phyloP scores from a whole-genome alignment of 2,329 filamentous ascomycete species.

The Alternaria triticina region DNA sequence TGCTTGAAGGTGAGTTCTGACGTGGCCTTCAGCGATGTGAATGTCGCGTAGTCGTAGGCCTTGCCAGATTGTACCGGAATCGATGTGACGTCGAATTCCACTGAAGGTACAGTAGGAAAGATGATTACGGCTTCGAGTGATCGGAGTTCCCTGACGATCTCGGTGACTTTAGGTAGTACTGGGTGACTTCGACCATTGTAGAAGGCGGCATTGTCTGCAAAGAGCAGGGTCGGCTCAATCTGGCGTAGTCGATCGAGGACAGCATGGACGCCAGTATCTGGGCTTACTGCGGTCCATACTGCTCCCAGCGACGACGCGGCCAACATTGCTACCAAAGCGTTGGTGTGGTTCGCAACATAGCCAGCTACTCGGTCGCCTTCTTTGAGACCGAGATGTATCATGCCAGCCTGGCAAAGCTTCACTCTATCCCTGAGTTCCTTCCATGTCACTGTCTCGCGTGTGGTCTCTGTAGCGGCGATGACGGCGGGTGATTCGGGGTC shows the following conservation, averaged over 20 bases:
- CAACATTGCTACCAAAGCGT: slow-evolving; percentile 87
- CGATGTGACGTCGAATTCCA: slow-evolving; percentile 49
- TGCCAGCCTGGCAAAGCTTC: slow-evolving; percentile 71
- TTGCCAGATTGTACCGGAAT: slow-evolving; percentile 47
- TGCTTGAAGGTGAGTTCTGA: slow-evolving; percentile 67
- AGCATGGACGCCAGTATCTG: slow-evolving; percentile 89
- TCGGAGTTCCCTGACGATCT: slow-evolving; percentile 72
- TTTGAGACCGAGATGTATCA: slow-evolving; percentile 70
- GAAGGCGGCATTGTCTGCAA: slow-evolving; percentile 84
- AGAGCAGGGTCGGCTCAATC: slow-evolving; percentile 81
- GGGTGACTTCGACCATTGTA: slow-evolving; percentile 93
- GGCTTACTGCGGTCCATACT: slow-evolving; percentile 91
- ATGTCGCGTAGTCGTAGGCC: slow-evolving; percentile 45
- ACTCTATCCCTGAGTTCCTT: slow-evolving; percentile 79
- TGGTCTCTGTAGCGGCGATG: slow-evolving; percentile 80
- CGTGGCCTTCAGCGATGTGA: slow-evolving; percentile 49
- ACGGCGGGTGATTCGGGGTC: slow-evolving; percentile 71
- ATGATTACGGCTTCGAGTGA: slow-evolving; percentile 75
- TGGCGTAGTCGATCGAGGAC: slow-evolving; percentile 87
- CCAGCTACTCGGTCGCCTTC: slow-evolving; percentile 68
- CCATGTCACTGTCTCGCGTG: slow-evolving; percentile 74
- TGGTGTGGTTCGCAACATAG: slow-evolving; percentile 88
- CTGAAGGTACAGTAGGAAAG: slow-evolving; percentile 67
- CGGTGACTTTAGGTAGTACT: slow-evolving; percentile 77
- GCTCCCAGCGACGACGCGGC: slow-evolving; percentile 82